Base-by-base conservation (phyloP, 768 basidiomycete species). In the Omphalotus guepiniiformis region DNA sequence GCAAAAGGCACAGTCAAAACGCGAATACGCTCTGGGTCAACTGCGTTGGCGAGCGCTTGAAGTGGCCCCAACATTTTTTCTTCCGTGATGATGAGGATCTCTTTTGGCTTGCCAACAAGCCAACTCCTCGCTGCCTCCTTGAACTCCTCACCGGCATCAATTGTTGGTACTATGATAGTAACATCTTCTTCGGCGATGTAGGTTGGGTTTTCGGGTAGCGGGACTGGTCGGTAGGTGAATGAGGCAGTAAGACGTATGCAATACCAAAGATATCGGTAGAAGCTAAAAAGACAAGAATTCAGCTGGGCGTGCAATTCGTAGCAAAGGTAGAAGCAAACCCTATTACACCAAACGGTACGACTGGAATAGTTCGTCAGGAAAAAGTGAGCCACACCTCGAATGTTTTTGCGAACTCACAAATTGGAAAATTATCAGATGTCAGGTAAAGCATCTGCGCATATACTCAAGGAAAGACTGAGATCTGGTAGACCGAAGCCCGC, bases 81-180 rank as follows among this genome's bases (percentile, higher is more conserved):
- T 67, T 94, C 92, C 11, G 78, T 80, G 63, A 80, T 76, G 58
- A 80, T 80, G 63, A 80, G 70, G 49, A 80, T 75, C 58, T 80
- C 92, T 63, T 92, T 93, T 13, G 93, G 93, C 55, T 88, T 85
- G 57, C 92, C 90, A 55, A 83, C 83, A 53, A 96, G 86, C 93
- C 92, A 95, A 59, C 81, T 85, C 68, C 87, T 78, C 27, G 93
- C 93, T 32, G 91, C 91, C 65, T 92, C 87, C 71, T 91, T 90
- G 74, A 94, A 93, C 66, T 93, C 91, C 65, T 93, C 91, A 41
- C 93, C 93, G 2, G 93, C 92, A 63, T 96, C 93, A 60, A 96
- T 94, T 51, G 92, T 95, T 30, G 93, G 93, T 2, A 95, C 93
- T 51, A 96, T 92, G 62, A 95, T 94, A 34, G 93, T 96, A 55